Evolutionary conservation across 257 asterid genomes (phyloP).

Genomic region (Ilex asprella): DNA sequence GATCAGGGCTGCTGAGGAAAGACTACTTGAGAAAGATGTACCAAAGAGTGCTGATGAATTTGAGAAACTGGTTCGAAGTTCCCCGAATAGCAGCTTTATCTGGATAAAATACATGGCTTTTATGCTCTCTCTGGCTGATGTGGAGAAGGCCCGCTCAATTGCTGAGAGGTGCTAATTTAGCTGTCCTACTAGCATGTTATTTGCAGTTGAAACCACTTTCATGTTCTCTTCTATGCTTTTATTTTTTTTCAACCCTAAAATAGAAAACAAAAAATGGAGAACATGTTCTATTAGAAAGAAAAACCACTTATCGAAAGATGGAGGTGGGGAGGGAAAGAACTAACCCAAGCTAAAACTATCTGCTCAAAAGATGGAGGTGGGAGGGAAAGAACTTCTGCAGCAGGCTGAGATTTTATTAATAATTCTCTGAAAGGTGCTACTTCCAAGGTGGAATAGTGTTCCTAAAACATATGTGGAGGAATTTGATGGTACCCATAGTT

Average conservation of each 20-base stretch:
- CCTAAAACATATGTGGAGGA: too few relatives aligned
- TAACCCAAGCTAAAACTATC: too few relatives aligned
- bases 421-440: too few relatives aligned
- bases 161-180: conserved; percentile 69
- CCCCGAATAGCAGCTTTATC: conserved; percentile 82
- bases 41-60: conserved; percentile 84
- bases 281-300: too few relatives aligned
- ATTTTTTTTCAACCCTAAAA: background rate
- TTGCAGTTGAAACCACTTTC: background rate
- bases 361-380: too few relatives aligned
- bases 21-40: conserved; percentile 64
- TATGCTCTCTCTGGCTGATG: conserved; percentile 76
- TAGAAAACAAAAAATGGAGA: background rate
- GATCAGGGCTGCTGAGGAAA: conserved; percentile 88
- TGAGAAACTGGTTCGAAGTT: conserved; percentile 73
- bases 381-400: too few relatives aligned
- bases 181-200: background rate
- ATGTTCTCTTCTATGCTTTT: background rate
- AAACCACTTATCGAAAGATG: too few relatives aligned
- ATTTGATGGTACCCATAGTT: too few relatives aligned
- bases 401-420: too few relatives aligned
- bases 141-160: conserved; percentile 83
- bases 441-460: too few relatives aligned
- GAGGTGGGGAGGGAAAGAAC: too few relatives aligned
- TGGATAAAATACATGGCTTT: conserved; percentile 94